Percentiles rank a stretch among this genome's conserved stretches.
Conservation (phyloP, 2,329 filamentous ascomycete genomes). For the Alternaria arborescens region DNA sequence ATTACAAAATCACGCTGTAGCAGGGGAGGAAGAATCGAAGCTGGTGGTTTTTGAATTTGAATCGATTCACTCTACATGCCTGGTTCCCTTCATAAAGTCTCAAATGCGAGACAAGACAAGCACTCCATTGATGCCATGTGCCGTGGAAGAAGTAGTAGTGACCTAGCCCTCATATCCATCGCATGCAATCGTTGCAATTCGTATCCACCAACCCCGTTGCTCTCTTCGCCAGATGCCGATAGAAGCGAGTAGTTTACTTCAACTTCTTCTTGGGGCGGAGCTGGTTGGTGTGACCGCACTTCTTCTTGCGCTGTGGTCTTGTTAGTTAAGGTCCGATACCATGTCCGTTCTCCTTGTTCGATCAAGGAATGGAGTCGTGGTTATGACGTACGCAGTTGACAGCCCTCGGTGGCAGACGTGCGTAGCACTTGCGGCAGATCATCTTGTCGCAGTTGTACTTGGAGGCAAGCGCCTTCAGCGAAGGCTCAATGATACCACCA, state of each 20-base stretch:
- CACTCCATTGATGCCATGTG: conserved; percentile 37
- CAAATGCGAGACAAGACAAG: conserved; percentile 37
- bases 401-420: conserved; percentile 93
- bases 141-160: conserved; percentile 28
- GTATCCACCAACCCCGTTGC: conserved; percentile 35
- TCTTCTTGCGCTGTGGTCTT: conserved; percentile 74
- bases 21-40: conserved; percentile 7
- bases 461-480: conserved; percentile 95
- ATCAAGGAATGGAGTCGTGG: not conserved
- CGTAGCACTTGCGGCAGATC: conserved; percentile 99
- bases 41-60: conserved; percentile 33
- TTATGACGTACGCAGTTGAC: conserved; percentile 80
- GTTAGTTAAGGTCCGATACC: conserved; percentile 26
- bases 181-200: conserved; percentile 45
- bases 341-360: not conserved
- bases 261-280: conserved; percentile 99
- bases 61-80: conserved; percentile 50
- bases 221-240: conserved; percentile 46
- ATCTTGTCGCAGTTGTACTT: conserved; percentile 99
- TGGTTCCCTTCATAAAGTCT: conserved; percentile 36
- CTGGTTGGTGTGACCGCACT: conserved; percentile 99
- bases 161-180: conserved; percentile 39
- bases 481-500: conserved; percentile 98
- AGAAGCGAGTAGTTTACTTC: conserved; percentile 71
- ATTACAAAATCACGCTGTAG: not conserved